Percentiles rank a stretch among this genome's conserved stretches.
These are phyloP conservation scores for Odonthalia washingtoniensis DNA, from an alignment of 31 red algal genomes.

Conservation along the genomic window DNA sequence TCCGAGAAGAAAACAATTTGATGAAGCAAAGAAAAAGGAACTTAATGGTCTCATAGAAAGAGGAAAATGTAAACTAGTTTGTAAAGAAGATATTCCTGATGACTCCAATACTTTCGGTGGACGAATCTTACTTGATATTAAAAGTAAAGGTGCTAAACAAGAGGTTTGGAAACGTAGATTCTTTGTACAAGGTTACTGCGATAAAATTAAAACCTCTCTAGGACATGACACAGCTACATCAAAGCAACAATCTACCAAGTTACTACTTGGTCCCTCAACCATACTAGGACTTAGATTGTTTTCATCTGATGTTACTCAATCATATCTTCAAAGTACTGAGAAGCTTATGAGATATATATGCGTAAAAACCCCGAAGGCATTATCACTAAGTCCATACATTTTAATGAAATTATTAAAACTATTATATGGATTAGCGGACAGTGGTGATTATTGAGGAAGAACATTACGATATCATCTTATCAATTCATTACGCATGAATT, in stretches of 20 bases:
- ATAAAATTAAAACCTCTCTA: slow-evolving; percentile 17
- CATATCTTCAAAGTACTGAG: background rate
- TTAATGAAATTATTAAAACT: too few relatives aligned
- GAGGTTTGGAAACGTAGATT: slow-evolving; percentile 51
- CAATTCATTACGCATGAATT: too few relatives aligned
- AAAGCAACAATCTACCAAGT: background rate
- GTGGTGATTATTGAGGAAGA: too few relatives aligned
- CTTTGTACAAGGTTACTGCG: slow-evolving; percentile 30
- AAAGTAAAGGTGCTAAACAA: slow-evolving; percentile 34
- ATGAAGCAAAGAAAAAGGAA: background rate
- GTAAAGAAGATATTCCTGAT: slow-evolving; percentile 21
- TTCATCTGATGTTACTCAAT: background rate
- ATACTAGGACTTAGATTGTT: background rate
- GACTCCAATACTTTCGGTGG: slow-evolving; percentile 35
- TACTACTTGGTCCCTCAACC: background rate
- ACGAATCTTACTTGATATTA: slow-evolving; percentile 36
- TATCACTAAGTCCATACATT: too few relatives aligned
- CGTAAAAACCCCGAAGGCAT: too few relatives aligned
- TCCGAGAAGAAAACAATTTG: background rate
- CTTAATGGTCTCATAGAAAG: background rate
- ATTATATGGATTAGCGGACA: too few relatives aligned
- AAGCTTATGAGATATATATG: background rate
- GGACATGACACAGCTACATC: background rate
- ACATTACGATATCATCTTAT: too few relatives aligned
- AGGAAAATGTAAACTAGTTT: slow-evolving; percentile 32